A percentile compares a stretch with the other conserved stretches of the same genome.
These are phyloP conservation scores for Trichosporon asahii DNA, from an alignment of 1,284 basidiomycete species.

Conservation along the genomic window DNA sequence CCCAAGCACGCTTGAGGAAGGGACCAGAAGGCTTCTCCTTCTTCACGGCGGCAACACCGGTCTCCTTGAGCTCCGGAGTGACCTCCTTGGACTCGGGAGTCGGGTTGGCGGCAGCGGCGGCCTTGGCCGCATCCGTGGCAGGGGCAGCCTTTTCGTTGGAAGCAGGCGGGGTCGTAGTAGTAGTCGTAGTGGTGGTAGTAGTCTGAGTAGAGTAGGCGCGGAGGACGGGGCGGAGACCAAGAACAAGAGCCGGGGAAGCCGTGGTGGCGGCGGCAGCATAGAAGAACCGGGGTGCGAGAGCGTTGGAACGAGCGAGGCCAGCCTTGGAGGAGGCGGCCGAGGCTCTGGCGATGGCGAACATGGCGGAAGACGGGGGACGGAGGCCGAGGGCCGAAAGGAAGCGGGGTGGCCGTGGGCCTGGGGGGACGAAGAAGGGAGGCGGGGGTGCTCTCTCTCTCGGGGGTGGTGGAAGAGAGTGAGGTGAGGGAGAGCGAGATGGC, in stretches of 20 bases:
- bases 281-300: constrained; percentile 5
- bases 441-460: constrained; percentile 7
- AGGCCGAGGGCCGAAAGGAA: constrained; percentile 1
- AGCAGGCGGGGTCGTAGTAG: constrained; percentile 15
- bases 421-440: neutral
- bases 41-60: constrained; percentile 57
- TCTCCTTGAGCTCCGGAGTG: constrained; percentile 24
- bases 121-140: constrained; percentile 24
- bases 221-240: constrained; percentile 4
- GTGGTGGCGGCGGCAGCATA: neutral
- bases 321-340: constrained; percentile 7
- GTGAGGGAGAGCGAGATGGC: constrained; percentile 6
- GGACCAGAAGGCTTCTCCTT: constrained; percentile 50
- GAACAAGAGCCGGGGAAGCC: constrained; percentile 3
- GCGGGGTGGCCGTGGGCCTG: constrained; percentile 11
- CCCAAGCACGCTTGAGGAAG: constrained; percentile 60
- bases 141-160: constrained; percentile 15
- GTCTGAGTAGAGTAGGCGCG: constrained; percentile 30
- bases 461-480: constrained; percentile 6
- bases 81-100: constrained; percentile 11
- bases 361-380: constrained; percentile 3
- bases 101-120: constrained; percentile 19
- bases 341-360: neutral
- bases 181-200: constrained; percentile 15
- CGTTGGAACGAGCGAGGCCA: neutral